phyloP scores from a whole-genome alignment of 2,329 filamentous ascomycete species.

The Colletotrichum abscissum region DNA sequence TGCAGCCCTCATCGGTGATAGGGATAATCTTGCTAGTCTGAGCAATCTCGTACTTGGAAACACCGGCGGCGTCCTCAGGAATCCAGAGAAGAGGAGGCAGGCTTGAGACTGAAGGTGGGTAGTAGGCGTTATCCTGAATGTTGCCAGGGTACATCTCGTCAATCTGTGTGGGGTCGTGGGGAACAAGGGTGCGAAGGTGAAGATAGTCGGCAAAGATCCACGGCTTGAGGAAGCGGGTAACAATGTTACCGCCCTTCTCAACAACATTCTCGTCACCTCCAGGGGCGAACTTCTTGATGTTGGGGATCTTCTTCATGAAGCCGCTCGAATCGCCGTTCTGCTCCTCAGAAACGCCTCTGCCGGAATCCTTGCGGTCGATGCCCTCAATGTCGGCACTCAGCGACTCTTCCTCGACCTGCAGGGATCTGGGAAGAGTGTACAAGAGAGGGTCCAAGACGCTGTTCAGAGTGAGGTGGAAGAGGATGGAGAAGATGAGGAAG shows the following conservation, averaged over 20 bases:
- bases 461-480: constrained; percentile 81
- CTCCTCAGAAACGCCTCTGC: constrained; percentile 31
- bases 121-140: constrained; percentile 76
- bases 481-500: constrained; percentile 79
- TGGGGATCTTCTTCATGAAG: constrained; percentile 33
- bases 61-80: constrained; percentile 77
- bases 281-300: constrained; percentile 34
- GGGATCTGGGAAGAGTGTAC: constrained; percentile 75
- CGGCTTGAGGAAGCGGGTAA: constrained; percentile 80
- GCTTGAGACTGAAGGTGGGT: constrained; percentile 75
- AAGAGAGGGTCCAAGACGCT: constrained; percentile 78
- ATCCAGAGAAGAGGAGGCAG: constrained; percentile 83
- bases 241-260: constrained; percentile 63
- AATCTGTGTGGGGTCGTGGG: constrained; percentile 59
- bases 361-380: constrained; percentile 35
- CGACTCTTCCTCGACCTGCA: constrained; percentile 54
- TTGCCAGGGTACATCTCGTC: constrained; percentile 70
- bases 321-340: constrained; percentile 37
- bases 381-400: constrained; percentile 39
- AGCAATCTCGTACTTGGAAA: constrained; percentile 81
- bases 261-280: constrained; percentile 40
- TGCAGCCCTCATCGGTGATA: constrained; percentile 84
- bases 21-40: constrained; percentile 78
- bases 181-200: constrained; percentile 76
- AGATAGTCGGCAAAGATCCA: constrained; percentile 81